Evolutionary conservation across 306 rosid genomes (phyloP).

Genomic region (Sphenostylis stenocarpa): DNA sequence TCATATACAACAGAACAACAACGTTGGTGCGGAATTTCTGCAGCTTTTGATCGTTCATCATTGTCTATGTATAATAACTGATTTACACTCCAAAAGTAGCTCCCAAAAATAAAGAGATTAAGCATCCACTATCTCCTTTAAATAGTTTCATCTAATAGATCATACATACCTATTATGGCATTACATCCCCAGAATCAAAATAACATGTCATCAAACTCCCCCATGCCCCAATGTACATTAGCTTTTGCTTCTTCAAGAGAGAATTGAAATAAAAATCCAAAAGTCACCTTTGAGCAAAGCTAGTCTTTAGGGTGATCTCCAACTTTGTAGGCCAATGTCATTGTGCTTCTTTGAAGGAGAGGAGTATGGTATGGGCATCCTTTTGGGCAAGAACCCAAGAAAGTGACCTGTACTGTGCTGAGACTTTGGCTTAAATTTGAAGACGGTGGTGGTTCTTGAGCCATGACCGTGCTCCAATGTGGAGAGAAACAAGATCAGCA

Average conservation of each 20-base stretch:
- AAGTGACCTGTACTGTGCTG: constrained; percentile 65
- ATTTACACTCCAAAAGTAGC: constrained; percentile 27
- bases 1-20: background rate
- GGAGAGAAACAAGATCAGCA: constrained; percentile 46
- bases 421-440: constrained; percentile 55
- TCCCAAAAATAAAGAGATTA: background rate
- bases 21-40: background rate
- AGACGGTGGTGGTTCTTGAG: constrained; percentile 50
- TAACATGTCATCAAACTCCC: constrained; percentile 29
- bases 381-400: constrained; percentile 79
- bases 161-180: background rate
- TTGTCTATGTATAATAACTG: constrained; percentile 15
- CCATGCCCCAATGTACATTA: constrained; percentile 53
- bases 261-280: background rate
- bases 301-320: constrained; percentile 66
- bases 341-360: constrained; percentile 98
- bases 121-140: constrained; percentile 28
- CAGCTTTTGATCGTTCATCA: constrained; percentile 29
- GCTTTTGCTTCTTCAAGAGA: constrained; percentile 29
- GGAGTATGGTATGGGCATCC: constrained; percentile 73
- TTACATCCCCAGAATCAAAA: constrained; percentile 38
- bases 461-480: constrained; percentile 40
- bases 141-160: constrained; percentile 27
- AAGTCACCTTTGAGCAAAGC: constrained; percentile 23
- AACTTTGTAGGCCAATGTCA: constrained; percentile 65